These are phyloP conservation scores for Diplosphaera chodatii DNA, from an alignment of 139 green algal species.

Conservation along the genomic window DNA sequence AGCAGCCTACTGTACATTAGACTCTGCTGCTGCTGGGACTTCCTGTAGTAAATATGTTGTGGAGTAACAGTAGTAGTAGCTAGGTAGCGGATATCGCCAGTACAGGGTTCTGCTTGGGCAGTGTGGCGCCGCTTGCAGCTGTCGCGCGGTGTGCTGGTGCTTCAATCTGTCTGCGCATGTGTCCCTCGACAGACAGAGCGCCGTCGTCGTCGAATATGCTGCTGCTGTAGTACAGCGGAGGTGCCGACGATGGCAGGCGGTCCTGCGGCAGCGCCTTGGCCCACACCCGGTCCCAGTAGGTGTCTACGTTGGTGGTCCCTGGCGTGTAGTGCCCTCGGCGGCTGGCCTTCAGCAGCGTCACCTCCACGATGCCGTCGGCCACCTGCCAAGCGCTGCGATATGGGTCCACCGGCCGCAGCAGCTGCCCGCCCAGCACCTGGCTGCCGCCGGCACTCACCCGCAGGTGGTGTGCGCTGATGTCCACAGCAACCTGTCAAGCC, in stretches of 20 bases:
- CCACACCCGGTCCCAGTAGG: conserved; percentile 48
- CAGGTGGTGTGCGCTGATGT: conserved; percentile 27
- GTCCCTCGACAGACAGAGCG: background rate
- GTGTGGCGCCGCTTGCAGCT: no score
- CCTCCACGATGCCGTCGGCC: conserved; percentile 60
- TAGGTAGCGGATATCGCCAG: no score
- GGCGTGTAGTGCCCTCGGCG: conserved; percentile 67
- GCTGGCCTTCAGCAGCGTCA: conserved; percentile 73
- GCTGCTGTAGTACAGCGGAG: background rate
- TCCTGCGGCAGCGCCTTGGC: background rate
- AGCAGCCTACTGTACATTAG: no score
- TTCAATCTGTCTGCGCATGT: background rate
- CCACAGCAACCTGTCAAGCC: conserved; percentile 25
- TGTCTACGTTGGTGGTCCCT: conserved; percentile 62
- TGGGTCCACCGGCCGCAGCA: conserved; percentile 57
- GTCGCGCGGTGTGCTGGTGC: background rate
- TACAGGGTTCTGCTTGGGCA: no score
- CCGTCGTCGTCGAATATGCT: background rate
- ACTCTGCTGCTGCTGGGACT: no score
- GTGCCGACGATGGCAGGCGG: background rate
- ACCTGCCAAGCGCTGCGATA: conserved; percentile 75
- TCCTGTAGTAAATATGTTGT: no score
- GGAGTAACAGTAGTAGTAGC: no score
- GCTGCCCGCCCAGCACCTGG: conserved; percentile 39
- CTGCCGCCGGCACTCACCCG: conserved; percentile 31